Evolutionary conservation across 2,329 filamentous ascomycete species (phyloP).

Genomic region (Tolypocladium capitatum): DNA sequence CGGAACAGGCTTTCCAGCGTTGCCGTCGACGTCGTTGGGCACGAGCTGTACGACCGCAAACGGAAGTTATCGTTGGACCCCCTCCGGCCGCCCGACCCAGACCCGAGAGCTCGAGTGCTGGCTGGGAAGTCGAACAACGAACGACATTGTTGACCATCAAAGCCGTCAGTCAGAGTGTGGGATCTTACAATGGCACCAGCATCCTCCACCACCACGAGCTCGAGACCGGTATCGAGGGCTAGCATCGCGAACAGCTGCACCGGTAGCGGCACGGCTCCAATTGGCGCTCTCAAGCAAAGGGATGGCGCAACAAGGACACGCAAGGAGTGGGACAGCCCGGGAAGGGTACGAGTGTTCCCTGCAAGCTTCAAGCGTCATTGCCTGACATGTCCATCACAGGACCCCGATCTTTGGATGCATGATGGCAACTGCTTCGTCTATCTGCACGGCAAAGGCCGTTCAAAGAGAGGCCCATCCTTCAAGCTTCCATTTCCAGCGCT

Average conservation of each 20-base stretch:
- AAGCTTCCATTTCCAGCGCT: conserved; percentile 47
- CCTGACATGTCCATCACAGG: conserved; percentile 29
- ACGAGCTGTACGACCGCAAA: neutral
- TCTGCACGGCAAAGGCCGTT: conserved; percentile 52
- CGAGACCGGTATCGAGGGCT: neutral
- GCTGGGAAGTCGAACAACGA: neutral
- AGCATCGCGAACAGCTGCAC: neutral
- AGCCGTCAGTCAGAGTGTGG: too few species aligned
- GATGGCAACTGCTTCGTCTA: conserved; percentile 59
- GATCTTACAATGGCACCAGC: neutral
- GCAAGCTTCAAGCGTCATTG: neutral
- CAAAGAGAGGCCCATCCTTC: conserved; percentile 53
- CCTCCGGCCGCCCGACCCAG: neutral
- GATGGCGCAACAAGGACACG: conserved; percentile 3
- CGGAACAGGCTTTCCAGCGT: neutral
- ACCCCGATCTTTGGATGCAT: conserved; percentile 56
- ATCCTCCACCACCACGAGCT: neutral
- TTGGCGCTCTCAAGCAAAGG: conserved; percentile 4
- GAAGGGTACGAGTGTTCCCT: conserved; percentile 2
- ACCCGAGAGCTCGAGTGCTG: neutral
- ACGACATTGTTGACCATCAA: neutral
- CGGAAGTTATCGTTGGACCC: neutral
- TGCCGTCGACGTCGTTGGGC: neutral
- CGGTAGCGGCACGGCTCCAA: neutral
- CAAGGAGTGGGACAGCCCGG: conserved; percentile 3